Conservation (phyloP, 345 rosid species). For the Aurinia saxatilis region DNA sequence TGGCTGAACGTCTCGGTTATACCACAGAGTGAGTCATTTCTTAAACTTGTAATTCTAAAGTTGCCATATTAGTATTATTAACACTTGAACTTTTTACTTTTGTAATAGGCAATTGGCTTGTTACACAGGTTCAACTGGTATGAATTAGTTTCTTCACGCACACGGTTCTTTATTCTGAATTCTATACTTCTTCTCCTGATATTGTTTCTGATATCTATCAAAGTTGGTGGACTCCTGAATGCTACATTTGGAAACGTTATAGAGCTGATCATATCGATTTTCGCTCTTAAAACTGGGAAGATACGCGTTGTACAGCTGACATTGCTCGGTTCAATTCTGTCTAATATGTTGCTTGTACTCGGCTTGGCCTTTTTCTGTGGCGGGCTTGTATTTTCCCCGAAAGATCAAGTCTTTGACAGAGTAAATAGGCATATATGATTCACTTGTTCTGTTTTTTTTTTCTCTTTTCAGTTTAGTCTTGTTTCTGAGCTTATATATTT, state of each 20-base stretch:
- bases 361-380: conserved; percentile 95
- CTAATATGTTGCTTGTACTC: conserved; percentile 93
- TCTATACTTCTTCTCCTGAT: background rate
- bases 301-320: conserved; percentile 90
- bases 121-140: conserved; percentile 90
- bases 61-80: background rate
- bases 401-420: conserved; percentile 83
- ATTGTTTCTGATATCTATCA: background rate
- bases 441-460: background rate
- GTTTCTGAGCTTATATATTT: too few species aligned
- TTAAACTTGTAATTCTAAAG: background rate
- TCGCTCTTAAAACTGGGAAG: conserved; percentile 72
- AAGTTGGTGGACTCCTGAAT: conserved; percentile 90
- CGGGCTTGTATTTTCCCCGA: conserved; percentile 53
- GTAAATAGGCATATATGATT: conserved; percentile 32
- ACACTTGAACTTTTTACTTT: background rate
- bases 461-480: conserved; percentile 25
- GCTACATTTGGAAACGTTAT: conserved; percentile 98
- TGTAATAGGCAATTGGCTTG: conserved; percentile 74
- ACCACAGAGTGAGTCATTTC: conserved; percentile 74
- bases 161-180: background rate
- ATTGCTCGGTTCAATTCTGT: conserved; percentile 79
- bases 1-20: conserved; percentile 97
- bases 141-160: background rate
- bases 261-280: conserved; percentile 81